Evolutionary conservation across 345 rosid species (phyloP).

Genomic region (Excoecaria agallocha): DNA sequence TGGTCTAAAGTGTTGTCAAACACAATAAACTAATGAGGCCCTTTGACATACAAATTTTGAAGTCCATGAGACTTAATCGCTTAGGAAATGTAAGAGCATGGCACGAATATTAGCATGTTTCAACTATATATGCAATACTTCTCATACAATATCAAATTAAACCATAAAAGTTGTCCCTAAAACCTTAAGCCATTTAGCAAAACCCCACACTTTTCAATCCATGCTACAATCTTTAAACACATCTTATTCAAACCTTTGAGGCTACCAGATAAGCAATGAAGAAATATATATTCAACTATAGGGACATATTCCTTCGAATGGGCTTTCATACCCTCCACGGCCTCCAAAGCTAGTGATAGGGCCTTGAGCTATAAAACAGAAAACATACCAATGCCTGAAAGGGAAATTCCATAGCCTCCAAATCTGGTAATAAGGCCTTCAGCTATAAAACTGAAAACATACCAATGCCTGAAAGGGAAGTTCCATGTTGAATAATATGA

Average conservation of each 20-base stretch:
- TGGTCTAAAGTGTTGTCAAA: slow-evolving; percentile 14
- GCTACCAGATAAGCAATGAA: background rate
- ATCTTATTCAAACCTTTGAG: background rate
- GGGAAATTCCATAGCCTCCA: too few relatives aligned
- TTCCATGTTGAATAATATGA: too few relatives aligned
- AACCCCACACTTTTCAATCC: background rate
- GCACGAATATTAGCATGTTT: background rate
- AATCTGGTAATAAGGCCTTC: too few relatives aligned
- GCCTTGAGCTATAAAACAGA: too few relatives aligned
- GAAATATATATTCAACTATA: too few relatives aligned
- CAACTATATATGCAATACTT: background rate
- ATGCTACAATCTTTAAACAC: background rate
- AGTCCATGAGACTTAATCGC: background rate
- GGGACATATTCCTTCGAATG: too few relatives aligned
- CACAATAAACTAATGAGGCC: slow-evolving; percentile 9
- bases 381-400: too few relatives aligned
- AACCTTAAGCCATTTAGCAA: background rate
- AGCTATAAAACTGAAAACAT: too few relatives aligned
- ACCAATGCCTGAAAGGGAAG: too few relatives aligned
- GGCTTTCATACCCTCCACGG: too few relatives aligned
- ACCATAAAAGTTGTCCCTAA: too few relatives aligned
- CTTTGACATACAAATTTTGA: background rate
- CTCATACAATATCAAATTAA: slow-evolving; percentile 3
- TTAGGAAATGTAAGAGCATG: background rate
- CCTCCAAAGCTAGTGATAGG: too few relatives aligned